Evolutionary conservation across 2,329 filamentous ascomycete genomes (phyloP), one percentile per base, ranked within the genome.

Genomic region (Beauveria sp.): DNA sequence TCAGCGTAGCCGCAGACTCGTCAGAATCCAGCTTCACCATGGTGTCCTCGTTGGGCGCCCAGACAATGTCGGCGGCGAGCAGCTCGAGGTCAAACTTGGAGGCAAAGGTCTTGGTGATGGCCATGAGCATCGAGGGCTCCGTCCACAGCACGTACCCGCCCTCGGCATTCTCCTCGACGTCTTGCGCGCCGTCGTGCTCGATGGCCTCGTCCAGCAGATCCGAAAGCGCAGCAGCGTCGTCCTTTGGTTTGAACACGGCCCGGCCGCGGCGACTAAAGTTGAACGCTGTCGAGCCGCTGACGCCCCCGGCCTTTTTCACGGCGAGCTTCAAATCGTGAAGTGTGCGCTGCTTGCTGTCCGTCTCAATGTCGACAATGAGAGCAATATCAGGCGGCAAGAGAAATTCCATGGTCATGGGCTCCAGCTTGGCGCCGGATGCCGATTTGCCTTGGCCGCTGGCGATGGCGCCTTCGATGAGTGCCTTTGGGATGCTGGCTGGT

Each of bases 371-470:
- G 70, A 96, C 83, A 12, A 98, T 86, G 6, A 93, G 79, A 12
- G 90, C 91, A 1, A 92, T 83, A 38, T 88, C 86, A 2, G 87
- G 84, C 2, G 90, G 89, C 63, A 96, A 77, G 66, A 97, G 89
- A 28, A 86, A 87, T 78, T 98, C 93, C 57, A 96, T 81, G 1
- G 86, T 89, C 57, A 95, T 74, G 40, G 78, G 79, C 71, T 97
- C 93, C n/a, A 98, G 84, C 16, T 85, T 81, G 18, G 84, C 83
- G 58, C 95, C 95, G 5, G 83, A 83, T 1, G 86, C 76, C 26
- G 92, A 93, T 65, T 88, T 83, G 47, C 95, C 93, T 72, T 97
- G 93, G 1, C 95, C 95, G 52, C 92, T 87, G 16, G 91, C 90
- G 66, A 99, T 87, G 59, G 95, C 92, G 16, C 81, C 81, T 73